These are phyloP conservation scores for Phycomyces blakesleeanus DNA, from an alignment of 192 early-diverging fungal genomes.

Conservation along the genomic window DNA sequence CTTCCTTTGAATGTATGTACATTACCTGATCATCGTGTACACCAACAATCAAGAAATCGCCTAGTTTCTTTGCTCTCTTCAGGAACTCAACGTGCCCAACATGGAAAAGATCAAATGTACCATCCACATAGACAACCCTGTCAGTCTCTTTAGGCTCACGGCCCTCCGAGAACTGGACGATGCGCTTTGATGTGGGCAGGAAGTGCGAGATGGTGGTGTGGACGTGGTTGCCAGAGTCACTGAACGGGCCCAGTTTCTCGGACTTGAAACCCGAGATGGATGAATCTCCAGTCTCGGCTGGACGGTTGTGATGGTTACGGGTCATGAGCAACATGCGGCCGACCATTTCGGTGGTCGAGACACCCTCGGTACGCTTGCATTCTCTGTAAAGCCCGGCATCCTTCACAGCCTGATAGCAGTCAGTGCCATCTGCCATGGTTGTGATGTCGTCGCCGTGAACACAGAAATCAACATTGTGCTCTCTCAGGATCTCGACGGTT, in stretches of 20 bases:
- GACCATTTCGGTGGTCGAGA: constrained; percentile 94
- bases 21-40: constrained; percentile 80
- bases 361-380: constrained; percentile 92
- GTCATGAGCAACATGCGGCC: constrained; percentile 95
- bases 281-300: constrained; percentile 34
- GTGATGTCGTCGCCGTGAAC: constrained; percentile 98
- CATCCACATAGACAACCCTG: constrained; percentile 90
- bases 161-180: constrained; percentile 89
- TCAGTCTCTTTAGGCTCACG: constrained; percentile 72
- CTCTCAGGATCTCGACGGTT: constrained; percentile 77
- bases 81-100: constrained; percentile 91
- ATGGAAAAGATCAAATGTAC: constrained; percentile 97
- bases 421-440: constrained; percentile 91
- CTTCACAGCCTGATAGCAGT: constrained; percentile 95
- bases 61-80: constrained; percentile 75
- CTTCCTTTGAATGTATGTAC: background rate
- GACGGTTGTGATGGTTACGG: constrained; percentile 74
- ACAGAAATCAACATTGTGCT: constrained; percentile 89
- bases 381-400: constrained; percentile 92
- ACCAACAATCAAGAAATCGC: constrained; percentile 91
- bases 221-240: constrained; percentile 58
- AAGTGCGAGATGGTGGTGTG: constrained; percentile 76
- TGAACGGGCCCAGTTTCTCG: constrained; percentile 57
- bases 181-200: constrained; percentile 78
- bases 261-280: constrained; percentile 53